These are phyloP conservation scores for Alisma plantagoaquatica DNA, from an alignment of 106 monocot species.

Conservation along the genomic window DNA sequence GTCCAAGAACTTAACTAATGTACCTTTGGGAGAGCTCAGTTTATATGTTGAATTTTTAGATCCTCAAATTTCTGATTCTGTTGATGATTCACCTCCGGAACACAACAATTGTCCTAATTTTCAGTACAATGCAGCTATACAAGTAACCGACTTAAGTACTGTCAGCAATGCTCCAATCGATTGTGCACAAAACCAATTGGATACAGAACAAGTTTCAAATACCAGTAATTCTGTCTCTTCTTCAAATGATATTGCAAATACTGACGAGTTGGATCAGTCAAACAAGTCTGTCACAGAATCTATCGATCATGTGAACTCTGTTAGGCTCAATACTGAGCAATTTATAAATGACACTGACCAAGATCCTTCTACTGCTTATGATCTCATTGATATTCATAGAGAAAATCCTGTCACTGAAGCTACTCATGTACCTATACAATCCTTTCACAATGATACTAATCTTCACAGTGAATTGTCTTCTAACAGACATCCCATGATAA, in stretches of 20 bases:
- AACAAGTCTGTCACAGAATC: too few species aligned
- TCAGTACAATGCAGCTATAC: neutral
- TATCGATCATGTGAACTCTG: too few species aligned
- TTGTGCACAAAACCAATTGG: too few species aligned
- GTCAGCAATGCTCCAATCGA: too few species aligned
- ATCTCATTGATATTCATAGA: neutral
- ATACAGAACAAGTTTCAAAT: too few species aligned
- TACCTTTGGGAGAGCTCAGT: neutral
- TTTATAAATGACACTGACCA: neutral
- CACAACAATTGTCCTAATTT: neutral
- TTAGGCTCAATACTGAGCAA: neutral
- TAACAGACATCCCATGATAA: slow-evolving; percentile 1
- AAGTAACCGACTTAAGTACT: too few species aligned
- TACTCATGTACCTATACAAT: neutral
- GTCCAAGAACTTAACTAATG: too few species aligned
- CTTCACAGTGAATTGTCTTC: neutral
- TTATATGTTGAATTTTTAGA: neutral
- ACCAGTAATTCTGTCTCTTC: too few species aligned
- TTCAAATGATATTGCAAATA: too few species aligned
- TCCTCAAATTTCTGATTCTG: neutral
- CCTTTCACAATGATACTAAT: neutral
- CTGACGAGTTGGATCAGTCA: too few species aligned
- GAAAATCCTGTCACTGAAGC: neutral
- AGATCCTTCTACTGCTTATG: too few species aligned
- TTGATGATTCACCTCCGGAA: neutral